These are phyloP conservation scores for Evernia prunastri DNA, from an alignment of 495 filamentous ascomycete genomes.

Conservation along the genomic window DNA sequence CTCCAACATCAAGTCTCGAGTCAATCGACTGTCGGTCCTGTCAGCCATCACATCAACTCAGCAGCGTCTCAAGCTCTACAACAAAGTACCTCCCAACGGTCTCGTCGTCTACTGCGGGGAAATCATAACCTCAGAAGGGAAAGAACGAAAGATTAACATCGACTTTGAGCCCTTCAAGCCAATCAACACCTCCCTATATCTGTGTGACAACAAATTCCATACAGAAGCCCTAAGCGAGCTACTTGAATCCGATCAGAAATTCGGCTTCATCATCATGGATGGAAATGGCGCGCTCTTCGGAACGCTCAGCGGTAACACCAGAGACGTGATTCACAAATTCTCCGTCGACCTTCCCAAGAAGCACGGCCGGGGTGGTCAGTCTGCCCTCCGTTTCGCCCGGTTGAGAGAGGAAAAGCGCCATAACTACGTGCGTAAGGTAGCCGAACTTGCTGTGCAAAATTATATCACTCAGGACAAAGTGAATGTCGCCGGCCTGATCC, in stretches of 20 bases:
- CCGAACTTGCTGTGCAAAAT: constrained; percentile 94
- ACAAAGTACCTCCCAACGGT: constrained; percentile 95
- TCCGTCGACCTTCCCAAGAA: constrained; percentile 97
- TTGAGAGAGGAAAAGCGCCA: constrained; percentile 99
- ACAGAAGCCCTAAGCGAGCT: constrained; percentile 95
- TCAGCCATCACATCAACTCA: constrained; percentile 98
- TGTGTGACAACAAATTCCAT: constrained; percentile 99
- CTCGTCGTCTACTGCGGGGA: constrained; percentile 98
- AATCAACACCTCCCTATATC: constrained; percentile 97
- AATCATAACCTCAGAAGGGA: constrained; percentile 98
- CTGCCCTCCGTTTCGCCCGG: constrained; percentile 96
- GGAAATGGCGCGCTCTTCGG: constrained; percentile 97
- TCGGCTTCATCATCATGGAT: constrained; percentile 99
- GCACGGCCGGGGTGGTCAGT: constrained; percentile 99
- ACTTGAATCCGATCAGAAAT: constrained; percentile 96
- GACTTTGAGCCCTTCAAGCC: constrained; percentile 99
- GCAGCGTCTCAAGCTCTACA: constrained; percentile 97
- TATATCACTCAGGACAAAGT: constrained; percentile 97
- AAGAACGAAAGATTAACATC: constrained; percentile 98
- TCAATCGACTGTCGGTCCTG: constrained; percentile 94
- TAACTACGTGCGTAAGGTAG: constrained; percentile 98
- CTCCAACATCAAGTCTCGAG: constrained; percentile 98
- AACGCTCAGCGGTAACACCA: constrained; percentile 91
- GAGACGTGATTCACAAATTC: constrained; percentile 96
- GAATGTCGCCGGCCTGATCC: constrained; percentile 88